Conservation (phyloP, 768 basidiomycete genomes). For the Termitomyces sp. region DNA sequence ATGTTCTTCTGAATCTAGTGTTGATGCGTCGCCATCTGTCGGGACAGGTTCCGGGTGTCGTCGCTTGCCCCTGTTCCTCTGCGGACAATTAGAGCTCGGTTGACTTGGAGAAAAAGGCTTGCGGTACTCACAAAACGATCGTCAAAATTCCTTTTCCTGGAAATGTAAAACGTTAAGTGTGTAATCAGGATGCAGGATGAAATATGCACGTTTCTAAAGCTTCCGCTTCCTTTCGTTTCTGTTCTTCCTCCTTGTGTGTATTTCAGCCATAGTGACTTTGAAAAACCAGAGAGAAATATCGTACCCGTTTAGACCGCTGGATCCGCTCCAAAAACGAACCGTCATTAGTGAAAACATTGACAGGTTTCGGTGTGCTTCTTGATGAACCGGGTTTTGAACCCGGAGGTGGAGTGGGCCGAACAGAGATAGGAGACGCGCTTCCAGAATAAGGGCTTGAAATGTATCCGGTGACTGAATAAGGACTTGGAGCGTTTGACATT, state of each 20-base stretch:
- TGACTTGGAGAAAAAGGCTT: not conserved
- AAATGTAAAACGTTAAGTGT: conserved; percentile 2
- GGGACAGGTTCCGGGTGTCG: conserved; percentile 34
- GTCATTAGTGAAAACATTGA: conserved; percentile 66
- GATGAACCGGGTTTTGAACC: conserved; percentile 16
- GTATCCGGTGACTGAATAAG: not conserved
- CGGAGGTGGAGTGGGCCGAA: conserved; percentile 7
- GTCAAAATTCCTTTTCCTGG: conserved; percentile 59
- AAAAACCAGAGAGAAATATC: not conserved
- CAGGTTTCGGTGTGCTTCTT: conserved; percentile 37
- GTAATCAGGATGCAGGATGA: not conserved
- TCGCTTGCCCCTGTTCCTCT: conserved; percentile 60
- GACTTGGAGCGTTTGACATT: conserved; percentile 10
- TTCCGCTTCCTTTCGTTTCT: conserved; percentile 53
- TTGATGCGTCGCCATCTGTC: not conserved
- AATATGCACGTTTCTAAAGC: conserved; percentile 41
- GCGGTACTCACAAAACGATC: conserved; percentile 31
- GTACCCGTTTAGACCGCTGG: conserved; percentile 51
- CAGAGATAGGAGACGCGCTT: conserved; percentile 11
- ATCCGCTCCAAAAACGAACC: conserved; percentile 67
- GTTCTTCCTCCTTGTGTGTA: conserved; percentile 48
- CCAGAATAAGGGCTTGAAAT: conserved; percentile 10
- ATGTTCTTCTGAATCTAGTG: conserved; percentile 25
- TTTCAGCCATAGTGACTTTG: not conserved
- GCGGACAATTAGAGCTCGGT: not conserved